Conservation (phyloP, 2,329 filamentous ascomycete species). For the Penicillium olsonii region DNA sequence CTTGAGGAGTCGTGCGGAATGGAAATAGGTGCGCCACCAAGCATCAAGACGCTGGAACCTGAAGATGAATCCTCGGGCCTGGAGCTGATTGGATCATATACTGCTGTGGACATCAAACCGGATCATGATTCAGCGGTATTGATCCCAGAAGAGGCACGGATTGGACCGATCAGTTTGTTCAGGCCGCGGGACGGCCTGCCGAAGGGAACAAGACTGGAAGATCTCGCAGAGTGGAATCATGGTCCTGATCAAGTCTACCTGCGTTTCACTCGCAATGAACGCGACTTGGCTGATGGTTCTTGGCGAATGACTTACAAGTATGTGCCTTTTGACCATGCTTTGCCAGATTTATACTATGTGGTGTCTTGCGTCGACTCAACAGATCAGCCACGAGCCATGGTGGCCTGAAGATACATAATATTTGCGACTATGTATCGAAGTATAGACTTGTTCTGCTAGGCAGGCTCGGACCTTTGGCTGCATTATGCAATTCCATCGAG, state of each 20-base stretch:
- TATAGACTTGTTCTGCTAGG: too few relatives aligned
- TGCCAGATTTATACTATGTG: neutral
- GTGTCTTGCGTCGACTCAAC: neutral
- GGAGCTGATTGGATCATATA: neutral
- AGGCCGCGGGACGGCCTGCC: constrained; percentile 21
- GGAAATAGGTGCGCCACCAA: constrained; percentile 1
- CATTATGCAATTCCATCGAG: too few relatives aligned
- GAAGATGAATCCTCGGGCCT: neutral
- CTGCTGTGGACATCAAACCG: neutral
- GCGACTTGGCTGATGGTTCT: constrained; percentile 11
- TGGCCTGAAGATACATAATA: neutral
- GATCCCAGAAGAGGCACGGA: constrained; percentile 29
- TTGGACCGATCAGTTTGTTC: constrained; percentile 28
- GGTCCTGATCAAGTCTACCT: constrained; percentile 23
- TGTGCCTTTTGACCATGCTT: constrained; percentile 18
- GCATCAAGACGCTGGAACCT: neutral
- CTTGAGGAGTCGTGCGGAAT: constrained; percentile 31
- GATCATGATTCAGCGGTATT: neutral
- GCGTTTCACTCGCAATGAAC: constrained; percentile 24
- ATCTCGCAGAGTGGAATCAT: constrained; percentile 24
- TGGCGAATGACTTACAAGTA: constrained; percentile 27
- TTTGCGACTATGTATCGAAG: too few relatives aligned
- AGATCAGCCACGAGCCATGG: neutral
- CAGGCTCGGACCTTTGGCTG: too few relatives aligned
- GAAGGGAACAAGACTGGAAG: constrained; percentile 14